phyloP scores from a whole-genome alignment of 1,284 basidiomycete genomes.

The Cutaneotrichosporon cyanovorans region DNA sequence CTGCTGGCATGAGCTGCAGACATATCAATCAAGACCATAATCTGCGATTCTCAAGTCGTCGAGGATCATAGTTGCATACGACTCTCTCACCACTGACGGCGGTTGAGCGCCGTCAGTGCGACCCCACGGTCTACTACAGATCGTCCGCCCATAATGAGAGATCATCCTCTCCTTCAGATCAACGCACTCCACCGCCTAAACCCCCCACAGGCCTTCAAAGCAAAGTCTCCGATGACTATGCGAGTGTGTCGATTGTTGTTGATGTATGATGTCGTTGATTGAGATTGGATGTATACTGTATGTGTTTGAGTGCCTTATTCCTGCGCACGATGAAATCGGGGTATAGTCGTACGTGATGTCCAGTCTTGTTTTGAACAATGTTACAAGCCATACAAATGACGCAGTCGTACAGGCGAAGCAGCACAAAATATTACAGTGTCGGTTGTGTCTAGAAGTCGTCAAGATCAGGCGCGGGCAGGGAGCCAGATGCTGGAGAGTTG shows the following conservation, averaged over 20 bases:
- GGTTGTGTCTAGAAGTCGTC: slow-evolving; percentile 32
- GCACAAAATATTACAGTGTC: background rate
- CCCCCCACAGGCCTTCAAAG: too few relatives aligned
- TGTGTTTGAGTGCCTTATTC: too few relatives aligned
- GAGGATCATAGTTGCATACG: slow-evolving; percentile 11
- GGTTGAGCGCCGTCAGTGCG: slow-evolving; percentile 11
- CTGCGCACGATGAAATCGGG: too few relatives aligned
- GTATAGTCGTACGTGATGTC: background rate
- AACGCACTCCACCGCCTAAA: too few relatives aligned
- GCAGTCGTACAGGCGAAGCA: slow-evolving; percentile 7
- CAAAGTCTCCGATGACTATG: too few relatives aligned
- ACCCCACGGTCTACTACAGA: background rate
- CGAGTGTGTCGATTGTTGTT: too few relatives aligned
- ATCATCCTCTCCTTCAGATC: too few relatives aligned
- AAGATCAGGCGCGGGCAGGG: slow-evolving; percentile 39
- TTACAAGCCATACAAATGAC: slow-evolving; percentile 12
- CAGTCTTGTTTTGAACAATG: background rate
- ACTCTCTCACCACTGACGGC: slow-evolving; percentile 6
- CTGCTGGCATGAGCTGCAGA: slow-evolving; percentile 7
- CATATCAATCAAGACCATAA: too few relatives aligned
- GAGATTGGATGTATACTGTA: too few relatives aligned
- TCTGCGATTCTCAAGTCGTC: too few relatives aligned
- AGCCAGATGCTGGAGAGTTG: slow-evolving; percentile 38
- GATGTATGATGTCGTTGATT: too few relatives aligned
- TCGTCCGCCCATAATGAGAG: too few relatives aligned